A percentile compares a stretch with the other conserved stretches of the same genome.
phyloP scores from a whole-genome alignment of 805 yeast genomes.

The Tetrapisispora taiwanensis region DNA sequence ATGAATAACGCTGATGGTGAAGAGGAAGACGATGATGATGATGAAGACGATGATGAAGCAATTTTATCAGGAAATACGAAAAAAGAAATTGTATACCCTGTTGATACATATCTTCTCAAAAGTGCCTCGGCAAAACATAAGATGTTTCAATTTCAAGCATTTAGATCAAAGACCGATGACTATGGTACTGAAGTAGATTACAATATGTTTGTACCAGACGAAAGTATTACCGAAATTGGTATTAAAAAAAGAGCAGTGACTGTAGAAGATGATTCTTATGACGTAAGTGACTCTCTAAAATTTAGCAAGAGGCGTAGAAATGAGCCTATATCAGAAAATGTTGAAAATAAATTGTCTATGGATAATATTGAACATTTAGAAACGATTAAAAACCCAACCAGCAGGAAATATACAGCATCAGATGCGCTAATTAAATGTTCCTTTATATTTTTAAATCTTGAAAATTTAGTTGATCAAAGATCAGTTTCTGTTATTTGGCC shows the following conservation, averaged over 20 bases:
- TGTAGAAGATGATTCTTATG: constrained; percentile 22
- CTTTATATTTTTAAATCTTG: constrained; percentile 64
- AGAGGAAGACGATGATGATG: constrained; percentile 18
- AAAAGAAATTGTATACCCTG: constrained; percentile 16
- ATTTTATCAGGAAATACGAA: constrained; percentile 7
- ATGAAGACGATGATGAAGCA: constrained; percentile 24
- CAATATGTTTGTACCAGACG: constrained; percentile 46
- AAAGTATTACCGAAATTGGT: constrained; percentile 26
- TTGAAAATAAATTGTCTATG: constrained; percentile 30
- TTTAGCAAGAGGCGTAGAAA: constrained; percentile 14
- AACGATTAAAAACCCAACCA: constrained; percentile 42
- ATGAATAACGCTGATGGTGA: not conserved
- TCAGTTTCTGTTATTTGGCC: constrained; percentile 73
- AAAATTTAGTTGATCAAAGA: constrained; percentile 76
- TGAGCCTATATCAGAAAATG: constrained; percentile 27
- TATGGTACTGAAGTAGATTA: constrained; percentile 73
- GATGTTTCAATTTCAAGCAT: constrained; percentile 68
- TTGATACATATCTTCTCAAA: constrained; percentile 19
- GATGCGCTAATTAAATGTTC: constrained; percentile 55
- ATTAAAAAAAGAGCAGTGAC: constrained; percentile 14
- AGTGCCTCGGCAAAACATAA: constrained; percentile 31
- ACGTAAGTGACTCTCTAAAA: constrained; percentile 11
- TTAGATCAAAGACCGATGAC: constrained; percentile 62
- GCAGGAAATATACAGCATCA: constrained; percentile 28
- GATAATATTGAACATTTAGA: constrained; percentile 46